Base-by-base conservation (phyloP, 768 basidiomycete species). In the Xerocomellus dryophilus region DNA sequence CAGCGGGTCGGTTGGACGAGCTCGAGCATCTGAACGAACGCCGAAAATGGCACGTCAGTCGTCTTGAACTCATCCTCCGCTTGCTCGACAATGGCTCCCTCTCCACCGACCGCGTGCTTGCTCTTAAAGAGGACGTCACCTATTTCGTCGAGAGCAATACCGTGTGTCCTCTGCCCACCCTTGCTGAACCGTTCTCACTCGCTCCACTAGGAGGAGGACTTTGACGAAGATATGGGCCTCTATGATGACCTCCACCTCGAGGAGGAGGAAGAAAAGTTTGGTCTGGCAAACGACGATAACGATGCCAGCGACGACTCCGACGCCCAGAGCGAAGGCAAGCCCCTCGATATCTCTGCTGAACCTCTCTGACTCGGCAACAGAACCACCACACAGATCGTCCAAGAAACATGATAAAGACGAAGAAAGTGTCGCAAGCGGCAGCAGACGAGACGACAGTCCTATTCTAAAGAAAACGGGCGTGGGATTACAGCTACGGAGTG, bases 231-330 rank as follows among this genome's bases (percentile, higher is more conserved):
- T 65, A 90, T 94, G 68, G 94, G 92, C 43, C 90, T 99, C 47
- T 99, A 99, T 65, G 97, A 98, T 62, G 97, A 98, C 15, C 90
- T 99, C 57, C 91, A 91, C 64, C 86, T 99, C 43, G 91, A 97
- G 62, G 96, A 97, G 66, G 93, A 97, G 70, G 96, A 98, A 66
- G 93, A 93, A 75, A 88, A 90, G 66, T 93, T 94, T 66, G 89
- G 90, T 51, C 76, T 90, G 40, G 81, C 81, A 50, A 76, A 70
- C 54, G 84, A 85, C 47, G 84, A 93, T 15, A 85, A 93, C 29
- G 86, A 89, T 10, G 61, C 6, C 15, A 87, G 82, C 50, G 90
- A 93, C 57, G 88, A 86, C 36, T 91, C 87, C 31, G 80, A 93
- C 69, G 74, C 78, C 61, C 76, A 76, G 46, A 86, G 88, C 58